These are phyloP conservation scores for Hypoxylon rubiginosum DNA, from an alignment of 2,329 filamentous ascomycete species.

Conservation along the genomic window DNA sequence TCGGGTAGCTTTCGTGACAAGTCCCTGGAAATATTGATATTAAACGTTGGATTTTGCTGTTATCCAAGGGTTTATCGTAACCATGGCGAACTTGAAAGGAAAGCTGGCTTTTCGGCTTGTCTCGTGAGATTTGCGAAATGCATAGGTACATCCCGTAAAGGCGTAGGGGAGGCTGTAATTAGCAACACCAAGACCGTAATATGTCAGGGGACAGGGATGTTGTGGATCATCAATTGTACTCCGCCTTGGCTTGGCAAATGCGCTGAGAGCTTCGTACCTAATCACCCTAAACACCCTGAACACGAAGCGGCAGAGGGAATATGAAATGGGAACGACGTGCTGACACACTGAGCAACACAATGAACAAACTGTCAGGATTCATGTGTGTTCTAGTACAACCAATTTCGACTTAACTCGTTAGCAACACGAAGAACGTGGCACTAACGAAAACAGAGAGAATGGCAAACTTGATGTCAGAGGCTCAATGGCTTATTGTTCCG, in stretches of 20 bases:
- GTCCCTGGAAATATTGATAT: conserved; percentile 10
- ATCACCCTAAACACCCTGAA: too few species aligned
- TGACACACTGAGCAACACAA: conserved; percentile 29
- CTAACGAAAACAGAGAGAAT: background rate
- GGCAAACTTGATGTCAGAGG: background rate
- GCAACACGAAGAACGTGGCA: background rate
- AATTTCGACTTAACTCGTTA: background rate
- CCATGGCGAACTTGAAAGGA: conserved; percentile 31
- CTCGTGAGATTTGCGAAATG: conserved; percentile 37
- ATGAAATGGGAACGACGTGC: conserved; percentile 10
- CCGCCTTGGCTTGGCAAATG: conserved; percentile 39
- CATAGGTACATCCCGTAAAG: conserved; percentile 17
- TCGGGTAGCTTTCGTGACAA: conserved; percentile 7
- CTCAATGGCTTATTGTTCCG: background rate
- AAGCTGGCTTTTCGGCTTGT: conserved; percentile 35
- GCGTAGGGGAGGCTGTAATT: conserved; percentile 29
- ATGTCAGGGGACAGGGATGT: conserved; percentile 33
- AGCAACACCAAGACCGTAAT: conserved; percentile 31
- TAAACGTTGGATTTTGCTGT: conserved; percentile 20
- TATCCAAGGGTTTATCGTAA: conserved; percentile 23
- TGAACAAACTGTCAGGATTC: conserved; percentile 13
- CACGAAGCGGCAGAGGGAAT: conserved; percentile 1
- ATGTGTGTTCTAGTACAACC: conserved; percentile 21
- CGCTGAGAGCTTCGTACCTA: conserved; percentile 18
- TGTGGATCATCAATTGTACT: conserved; percentile 29